These are phyloP conservation scores for Amanita fuliginea DNA, from an alignment of 768 basidiomycete species.

Conservation along the genomic window DNA sequence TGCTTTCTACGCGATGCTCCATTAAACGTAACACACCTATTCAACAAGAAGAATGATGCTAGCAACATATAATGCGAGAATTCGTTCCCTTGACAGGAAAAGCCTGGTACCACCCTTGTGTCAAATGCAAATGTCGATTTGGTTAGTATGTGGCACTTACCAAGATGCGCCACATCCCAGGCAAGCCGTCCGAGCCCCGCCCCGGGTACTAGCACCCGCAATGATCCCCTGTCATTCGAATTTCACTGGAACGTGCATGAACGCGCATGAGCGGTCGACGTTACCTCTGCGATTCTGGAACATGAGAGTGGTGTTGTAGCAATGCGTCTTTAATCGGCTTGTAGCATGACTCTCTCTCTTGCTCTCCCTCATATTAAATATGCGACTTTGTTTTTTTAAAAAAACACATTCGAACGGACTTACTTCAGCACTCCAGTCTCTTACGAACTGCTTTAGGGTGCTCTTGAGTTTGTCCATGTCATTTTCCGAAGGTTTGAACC, in stretches of 20 bases:
- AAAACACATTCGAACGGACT: not conserved
- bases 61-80: constrained; percentile 95
- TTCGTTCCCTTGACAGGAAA: constrained; percentile 88
- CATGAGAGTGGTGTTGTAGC: constrained; percentile 46
- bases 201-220: constrained; percentile 82
- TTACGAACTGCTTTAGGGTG: constrained; percentile 85
- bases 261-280: not conserved
- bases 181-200: constrained; percentile 83
- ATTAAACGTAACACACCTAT: constrained; percentile 41
- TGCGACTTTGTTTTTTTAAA: not conserved
- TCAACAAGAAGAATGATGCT: constrained; percentile 79
- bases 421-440: constrained; percentile 89
- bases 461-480: constrained; percentile 90
- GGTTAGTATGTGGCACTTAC: constrained; percentile 24
- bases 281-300: constrained; percentile 46
- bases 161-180: constrained; percentile 76
- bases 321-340: constrained; percentile 73
- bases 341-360: constrained; percentile 74
- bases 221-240: constrained; percentile 28
- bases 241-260: not conserved
- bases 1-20: not conserved
- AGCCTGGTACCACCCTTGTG: constrained; percentile 37
- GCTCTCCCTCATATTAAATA: constrained; percentile 40
- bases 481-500: constrained; percentile 48
- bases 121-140: not conserved